phyloP scores from a whole-genome alignment of 2,329 filamentous ascomycete genomes.

The Neofusicoccum sp. region DNA sequence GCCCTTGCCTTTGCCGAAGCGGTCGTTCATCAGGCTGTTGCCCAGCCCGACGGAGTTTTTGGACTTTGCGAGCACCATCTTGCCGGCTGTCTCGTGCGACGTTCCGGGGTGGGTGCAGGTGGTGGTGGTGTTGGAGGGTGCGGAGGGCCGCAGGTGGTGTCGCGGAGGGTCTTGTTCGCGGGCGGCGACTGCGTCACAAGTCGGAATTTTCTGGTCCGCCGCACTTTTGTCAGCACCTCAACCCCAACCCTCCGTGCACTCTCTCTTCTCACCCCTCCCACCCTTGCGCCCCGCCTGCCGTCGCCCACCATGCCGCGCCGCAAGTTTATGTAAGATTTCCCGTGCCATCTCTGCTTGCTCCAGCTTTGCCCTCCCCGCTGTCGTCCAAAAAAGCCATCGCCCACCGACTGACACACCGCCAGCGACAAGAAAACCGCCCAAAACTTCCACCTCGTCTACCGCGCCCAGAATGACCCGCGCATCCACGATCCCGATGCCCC shows the following conservation, averaged over 20 bases:
- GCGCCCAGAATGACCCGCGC: constrained; percentile 93
- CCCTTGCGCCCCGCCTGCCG: neutral
- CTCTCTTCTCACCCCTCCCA: constrained; percentile 1
- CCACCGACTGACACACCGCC: constrained; percentile 34
- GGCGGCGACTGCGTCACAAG: constrained; percentile 17
- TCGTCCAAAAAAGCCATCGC: neutral
- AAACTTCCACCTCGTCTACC: constrained; percentile 91
- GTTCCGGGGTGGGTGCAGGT: constrained; percentile 19
- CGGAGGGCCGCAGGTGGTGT: constrained; percentile 22
- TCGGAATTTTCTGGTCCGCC: constrained; percentile 18
- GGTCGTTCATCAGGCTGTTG: constrained; percentile 97
- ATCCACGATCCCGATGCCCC: constrained; percentile 90
- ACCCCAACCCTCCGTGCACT: constrained; percentile 9
- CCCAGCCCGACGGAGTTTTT: constrained; percentile 94
- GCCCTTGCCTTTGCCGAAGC: constrained; percentile 91
- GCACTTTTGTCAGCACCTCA: constrained; percentile 21
- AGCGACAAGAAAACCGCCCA: constrained; percentile 88
- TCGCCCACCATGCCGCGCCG: constrained; percentile 49
- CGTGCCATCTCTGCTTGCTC: neutral
- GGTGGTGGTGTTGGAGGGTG: constrained; percentile 20
- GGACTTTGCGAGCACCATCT: constrained; percentile 81
- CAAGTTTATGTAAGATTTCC: constrained; percentile 66
- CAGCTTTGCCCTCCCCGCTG: neutral
- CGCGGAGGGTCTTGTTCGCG: constrained; percentile 11
- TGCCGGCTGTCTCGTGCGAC: constrained; percentile 27